Conservation (phyloP, 192 early-diverging fungal species). For the Chytriomyces hyalinus region DNA sequence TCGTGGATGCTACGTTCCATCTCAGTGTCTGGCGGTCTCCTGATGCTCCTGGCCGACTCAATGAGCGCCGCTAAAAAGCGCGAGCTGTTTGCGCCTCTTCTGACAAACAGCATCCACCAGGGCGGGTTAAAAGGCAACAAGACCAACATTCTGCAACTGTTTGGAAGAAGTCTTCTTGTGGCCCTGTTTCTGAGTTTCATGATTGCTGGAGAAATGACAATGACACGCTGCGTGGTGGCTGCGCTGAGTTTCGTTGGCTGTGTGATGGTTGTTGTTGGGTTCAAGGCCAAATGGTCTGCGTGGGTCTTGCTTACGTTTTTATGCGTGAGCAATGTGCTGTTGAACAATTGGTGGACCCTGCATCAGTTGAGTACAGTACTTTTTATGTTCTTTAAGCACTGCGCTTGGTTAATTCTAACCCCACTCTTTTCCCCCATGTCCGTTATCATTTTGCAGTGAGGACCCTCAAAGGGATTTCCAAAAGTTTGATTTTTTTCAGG, state of each 20-base stretch:
- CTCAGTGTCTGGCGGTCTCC: slow-evolving; percentile 88
- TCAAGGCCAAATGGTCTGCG: slow-evolving; percentile 96
- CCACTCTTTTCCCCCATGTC: neutral
- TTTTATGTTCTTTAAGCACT: neutral
- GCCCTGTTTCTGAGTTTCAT: slow-evolving; percentile 88
- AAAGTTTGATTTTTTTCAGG: slow-evolving; percentile 93
- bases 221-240: slow-evolving; percentile 72
- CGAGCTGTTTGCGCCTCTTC: slow-evolving; percentile 80
- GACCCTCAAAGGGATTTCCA: slow-evolving; percentile 72
- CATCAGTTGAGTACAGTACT: slow-evolving; percentile 58
- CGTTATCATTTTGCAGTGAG: slow-evolving; percentile 24
- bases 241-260: slow-evolving; percentile 79
- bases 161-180: slow-evolving; percentile 88
- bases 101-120: neutral
- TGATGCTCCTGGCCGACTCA: slow-evolving; percentile 91
- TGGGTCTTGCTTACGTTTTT: slow-evolving; percentile 88
- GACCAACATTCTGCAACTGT: slow-evolving; percentile 85
- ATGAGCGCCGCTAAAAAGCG: slow-evolving; percentile 66
- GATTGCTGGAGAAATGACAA: slow-evolving; percentile 81
- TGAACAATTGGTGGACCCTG: slow-evolving; percentile 96
- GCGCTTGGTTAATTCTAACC: neutral
- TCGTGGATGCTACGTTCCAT: slow-evolving; percentile 90
- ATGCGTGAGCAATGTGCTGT: slow-evolving; percentile 85
- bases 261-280: slow-evolving; percentile 94
- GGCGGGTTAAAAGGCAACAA: slow-evolving; percentile 84